Evolutionary conservation across 257 asterid species (phyloP), one percentile per base, ranked within the genome.

Genomic region (Gardenia jasminoides): DNA sequence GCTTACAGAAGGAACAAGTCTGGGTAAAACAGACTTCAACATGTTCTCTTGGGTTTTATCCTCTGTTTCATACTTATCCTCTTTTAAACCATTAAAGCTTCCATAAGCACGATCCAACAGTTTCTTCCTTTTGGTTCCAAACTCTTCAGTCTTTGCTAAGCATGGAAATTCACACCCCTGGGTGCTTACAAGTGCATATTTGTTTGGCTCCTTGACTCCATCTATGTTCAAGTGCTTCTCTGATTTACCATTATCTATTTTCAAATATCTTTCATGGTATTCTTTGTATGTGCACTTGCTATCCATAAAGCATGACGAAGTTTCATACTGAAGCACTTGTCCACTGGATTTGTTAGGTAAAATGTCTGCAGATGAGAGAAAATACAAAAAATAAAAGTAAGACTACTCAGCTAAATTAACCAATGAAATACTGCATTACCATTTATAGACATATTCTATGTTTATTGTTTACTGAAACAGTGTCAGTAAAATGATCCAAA

Each of bases 251-350:
- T 82, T 80, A 58, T 88, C 90, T 47, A 90, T 79, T 83, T 88
- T 90, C 79, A 90, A 72, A 78, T 78, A 85, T 66, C 85, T 88
- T 76, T 88, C 93, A 33, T 82, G 88, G 83, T 80, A 87, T 76
- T 87, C 97, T 81, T 89, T 84, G 84, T 84, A 71, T 67, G 83
- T 87, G 65, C 76, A 79, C 77, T 87, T 87, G 83, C 89, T 85
- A 80, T 92, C 97, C 79, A 87, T 82, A 82, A 86, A 71, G 84
- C 90, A 70, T 36, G 96, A 89, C 50, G 92, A 89, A 75, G 91
- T 80, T 78, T 94, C 99, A 33, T 86, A 93, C 75, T 91, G 93
- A 81, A 91, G 83, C 76, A 90, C 86, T 87, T 93, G 94, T 78
- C 95, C 98, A 68, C 78, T 89, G 41, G 94, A 75, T 79, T 85